phyloP scores from a whole-genome alignment of 2,329 filamentous ascomycete genomes.

The Alternaria incomplexa region DNA sequence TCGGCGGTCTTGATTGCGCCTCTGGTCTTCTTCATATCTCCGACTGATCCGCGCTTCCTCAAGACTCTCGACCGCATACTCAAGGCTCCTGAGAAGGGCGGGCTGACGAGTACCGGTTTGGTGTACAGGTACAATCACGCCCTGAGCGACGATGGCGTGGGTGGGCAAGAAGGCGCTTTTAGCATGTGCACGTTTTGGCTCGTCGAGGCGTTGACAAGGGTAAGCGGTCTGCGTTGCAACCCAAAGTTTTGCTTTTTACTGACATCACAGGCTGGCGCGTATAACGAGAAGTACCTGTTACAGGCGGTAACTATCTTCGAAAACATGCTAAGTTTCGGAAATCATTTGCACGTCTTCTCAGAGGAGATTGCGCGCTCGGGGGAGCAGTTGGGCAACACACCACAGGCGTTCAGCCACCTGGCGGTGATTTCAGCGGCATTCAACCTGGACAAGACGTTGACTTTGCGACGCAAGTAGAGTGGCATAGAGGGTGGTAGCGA shows the following conservation, averaged over 20 bases:
- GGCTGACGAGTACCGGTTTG: conserved; percentile 74
- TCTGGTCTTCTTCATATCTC: conserved; percentile 79
- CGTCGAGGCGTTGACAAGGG: conserved; percentile 76
- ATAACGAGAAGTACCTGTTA: conserved; percentile 68
- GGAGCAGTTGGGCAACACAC: conserved; percentile 80
- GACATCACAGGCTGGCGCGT: conserved; percentile 46
- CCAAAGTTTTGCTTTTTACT: conserved; percentile 5
- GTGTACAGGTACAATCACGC: conserved; percentile 78
- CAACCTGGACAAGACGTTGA: conserved; percentile 66
- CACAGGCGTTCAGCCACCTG: conserved; percentile 79
- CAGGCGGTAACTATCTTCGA: conserved; percentile 73
- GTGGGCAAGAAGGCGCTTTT: conserved; percentile 77
- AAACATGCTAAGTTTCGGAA: conserved; percentile 77
- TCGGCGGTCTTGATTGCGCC: conserved; percentile 78
- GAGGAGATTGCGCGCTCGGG: conserved; percentile 78
- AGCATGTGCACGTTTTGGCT: conserved; percentile 86
- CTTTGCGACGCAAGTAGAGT: conserved; percentile 4
- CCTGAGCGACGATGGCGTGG: conserved; percentile 73
- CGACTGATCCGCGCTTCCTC: conserved; percentile 77
- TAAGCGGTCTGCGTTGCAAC: conserved; percentile 50
- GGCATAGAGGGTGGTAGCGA: background rate
- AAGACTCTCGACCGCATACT: conserved; percentile 76
- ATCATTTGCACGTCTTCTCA: conserved; percentile 79
- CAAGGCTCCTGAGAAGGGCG: conserved; percentile 74
- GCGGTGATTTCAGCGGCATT: conserved; percentile 79